Evolutionary conservation across 1,139 yeast species (phyloP).

Genomic region (Magnusiomyces clavatus): DNA sequence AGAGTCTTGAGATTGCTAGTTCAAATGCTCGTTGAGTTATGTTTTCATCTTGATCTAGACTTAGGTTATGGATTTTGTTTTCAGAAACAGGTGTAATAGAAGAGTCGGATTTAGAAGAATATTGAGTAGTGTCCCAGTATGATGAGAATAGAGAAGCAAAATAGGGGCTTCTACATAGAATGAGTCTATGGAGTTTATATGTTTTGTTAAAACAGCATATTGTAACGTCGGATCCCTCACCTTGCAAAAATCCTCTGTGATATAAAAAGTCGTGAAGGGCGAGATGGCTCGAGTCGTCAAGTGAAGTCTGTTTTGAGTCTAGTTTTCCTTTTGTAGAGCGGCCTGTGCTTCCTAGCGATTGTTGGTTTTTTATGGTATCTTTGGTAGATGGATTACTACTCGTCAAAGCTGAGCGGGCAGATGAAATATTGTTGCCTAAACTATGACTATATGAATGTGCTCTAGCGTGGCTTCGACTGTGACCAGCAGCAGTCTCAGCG

Average conservation of each 20-base stretch:
- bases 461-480: too few relatives aligned
- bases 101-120: constrained; percentile 6
- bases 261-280: constrained; percentile 31
- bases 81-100: not conserved
- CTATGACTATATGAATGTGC: too few relatives aligned
- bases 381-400: too few relatives aligned
- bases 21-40: constrained; percentile 42
- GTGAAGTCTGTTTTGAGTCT: too few relatives aligned
- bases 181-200: constrained; percentile 39
- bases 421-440: too few relatives aligned
- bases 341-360: too few relatives aligned
- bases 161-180: constrained; percentile 41
- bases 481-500: too few relatives aligned
- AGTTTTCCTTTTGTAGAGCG: too few relatives aligned
- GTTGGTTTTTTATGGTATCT: too few relatives aligned
- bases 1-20: constrained; percentile 37
- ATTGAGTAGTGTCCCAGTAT: constrained; percentile 33
- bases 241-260: constrained; percentile 37
- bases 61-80: constrained; percentile 25
- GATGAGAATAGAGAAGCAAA: constrained; percentile 40
- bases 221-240: constrained; percentile 43
- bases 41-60: constrained; percentile 36
- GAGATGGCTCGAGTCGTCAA: constrained; percentile 9
- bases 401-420: too few relatives aligned
- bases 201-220: constrained; percentile 39